Evolutionary conservation across 1,284 basidiomycete species (phyloP).

Genomic region (Taiwanofungus camphoratus): DNA sequence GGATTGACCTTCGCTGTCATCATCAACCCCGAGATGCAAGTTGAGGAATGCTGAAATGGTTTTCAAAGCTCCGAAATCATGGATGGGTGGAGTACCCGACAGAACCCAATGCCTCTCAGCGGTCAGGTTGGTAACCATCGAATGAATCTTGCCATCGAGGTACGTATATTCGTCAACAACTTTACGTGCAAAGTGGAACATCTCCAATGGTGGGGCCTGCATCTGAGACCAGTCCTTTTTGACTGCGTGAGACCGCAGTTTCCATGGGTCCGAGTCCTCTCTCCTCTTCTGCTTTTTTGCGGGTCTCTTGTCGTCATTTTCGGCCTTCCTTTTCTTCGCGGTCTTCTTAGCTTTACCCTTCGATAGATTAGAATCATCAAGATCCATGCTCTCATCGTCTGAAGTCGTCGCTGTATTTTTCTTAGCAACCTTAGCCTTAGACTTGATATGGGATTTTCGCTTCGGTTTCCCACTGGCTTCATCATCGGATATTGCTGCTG

Average conservation of each 20-base stretch:
- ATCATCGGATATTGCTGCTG: slow-evolving; percentile 24
- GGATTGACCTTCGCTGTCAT: slow-evolving; percentile 76
- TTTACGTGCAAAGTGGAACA: slow-evolving; percentile 87
- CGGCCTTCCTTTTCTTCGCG: slow-evolving; percentile 45
- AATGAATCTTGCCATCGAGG: slow-evolving; percentile 74
- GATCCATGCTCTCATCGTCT: slow-evolving; percentile 46
- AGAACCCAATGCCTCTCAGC: slow-evolving; percentile 88
- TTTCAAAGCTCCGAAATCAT: slow-evolving; percentile 87
- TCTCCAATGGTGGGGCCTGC: slow-evolving; percentile 80
- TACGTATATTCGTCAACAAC: slow-evolving; percentile 97
- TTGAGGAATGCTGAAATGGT: slow-evolving; percentile 85
- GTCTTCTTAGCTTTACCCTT: slow-evolving; percentile 28
- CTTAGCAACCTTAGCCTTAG: slow-evolving; percentile 26
- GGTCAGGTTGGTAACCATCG: slow-evolving; percentile 73
- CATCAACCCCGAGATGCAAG: slow-evolving; percentile 85
- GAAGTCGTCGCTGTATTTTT: slow-evolving; percentile 19
- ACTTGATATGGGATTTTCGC: slow-evolving; percentile 16
- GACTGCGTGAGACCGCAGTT: slow-evolving; percentile 58
- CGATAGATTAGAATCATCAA: slow-evolving; percentile 37
- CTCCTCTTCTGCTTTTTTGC: slow-evolving; percentile 57
- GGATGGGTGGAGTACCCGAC: slow-evolving; percentile 93
- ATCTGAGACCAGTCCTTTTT: slow-evolving; percentile 75
- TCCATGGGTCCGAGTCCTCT: slow-evolving; percentile 77
- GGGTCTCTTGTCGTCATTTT: slow-evolving; percentile 40
- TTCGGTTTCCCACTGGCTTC: slow-evolving; percentile 24